Conservation (phyloP, 2,329 filamentous ascomycete genomes). For the Diaporthe australafricana region DNA sequence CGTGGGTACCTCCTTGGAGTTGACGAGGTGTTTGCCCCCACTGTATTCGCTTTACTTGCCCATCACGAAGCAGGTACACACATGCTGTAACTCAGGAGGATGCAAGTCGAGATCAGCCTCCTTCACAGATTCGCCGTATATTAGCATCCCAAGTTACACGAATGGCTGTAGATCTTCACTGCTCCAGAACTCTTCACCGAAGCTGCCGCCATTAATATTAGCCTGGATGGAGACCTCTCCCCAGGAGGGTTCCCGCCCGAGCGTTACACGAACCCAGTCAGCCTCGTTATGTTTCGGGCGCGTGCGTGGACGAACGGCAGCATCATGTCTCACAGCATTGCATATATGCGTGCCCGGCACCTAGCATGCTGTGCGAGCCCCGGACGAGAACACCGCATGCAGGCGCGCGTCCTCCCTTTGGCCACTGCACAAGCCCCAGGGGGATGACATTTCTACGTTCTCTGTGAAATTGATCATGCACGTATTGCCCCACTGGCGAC, state of each 20-base stretch:
- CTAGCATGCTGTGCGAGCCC: conserved; percentile 3
- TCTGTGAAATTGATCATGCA: not conserved
- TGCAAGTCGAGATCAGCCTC: not conserved
- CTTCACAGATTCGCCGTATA: not conserved
- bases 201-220: not conserved
- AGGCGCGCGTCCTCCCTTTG: not conserved
- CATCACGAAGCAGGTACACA: not conserved
- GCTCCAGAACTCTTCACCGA: not conserved
- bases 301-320: conserved; percentile 24
- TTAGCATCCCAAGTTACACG: not conserved
- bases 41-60: not conserved
- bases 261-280: conserved; percentile 15
- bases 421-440: not conserved
- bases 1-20: not conserved
- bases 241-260: not conserved
- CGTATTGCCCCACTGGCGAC: not conserved
- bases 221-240: not conserved
- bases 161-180: not conserved
- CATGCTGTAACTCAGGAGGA: not conserved
- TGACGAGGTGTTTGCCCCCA: conserved; percentile 13
- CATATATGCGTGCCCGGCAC: conserved; percentile 12
- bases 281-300: conserved; percentile 25
- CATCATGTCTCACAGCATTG: conserved; percentile 13
- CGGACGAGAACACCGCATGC: conserved; percentile 21
- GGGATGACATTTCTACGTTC: not conserved